Evolutionary conservation across 805 yeast genomes (phyloP), one percentile per base, ranked within the genome.

Genomic region (Teunomyces gatunensis): DNA sequence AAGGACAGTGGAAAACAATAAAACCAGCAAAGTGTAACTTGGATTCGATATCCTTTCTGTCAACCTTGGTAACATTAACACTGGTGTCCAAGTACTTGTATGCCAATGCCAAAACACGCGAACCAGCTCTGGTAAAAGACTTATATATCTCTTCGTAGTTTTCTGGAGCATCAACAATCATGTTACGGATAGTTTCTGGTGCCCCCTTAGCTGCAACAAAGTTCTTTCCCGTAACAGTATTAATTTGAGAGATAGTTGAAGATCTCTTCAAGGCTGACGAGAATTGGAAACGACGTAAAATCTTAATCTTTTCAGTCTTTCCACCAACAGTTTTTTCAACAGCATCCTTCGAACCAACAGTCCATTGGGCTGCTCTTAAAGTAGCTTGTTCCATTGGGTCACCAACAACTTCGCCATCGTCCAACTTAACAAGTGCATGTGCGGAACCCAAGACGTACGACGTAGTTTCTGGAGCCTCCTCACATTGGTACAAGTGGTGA

Each of bases 361-460:
- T 75, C 97, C 97, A 94, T 27, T 83, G 82, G 48, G 94, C 80
- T 36, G 96, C 92, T 55, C 83, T 84, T 57, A 94, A 75, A 45
- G 99, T 94, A 23, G 95, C 97, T 69, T 90, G 89, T 71, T 94
- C 99, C 98, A 94, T 92, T 53, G 99, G 97, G 63, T 94, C 99
- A 69, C 99, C 99, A 51, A 94, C 99, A 56, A 91, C 81, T 53
- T 94, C 98, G 58, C 98, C 99, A 64, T 91, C 96, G 59, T 94
- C 97, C 51, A 94, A 77, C 60, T 84, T 83, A 23, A 94, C 99
- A 54, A 94, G 78, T 25, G 99, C 98, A 67, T 94, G 99, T 30
- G 96, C 97, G 48, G 97, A 84, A 52, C 97, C 98, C 54, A 94
- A 78, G 33, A 88, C 89, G 51, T 79, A 75, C 35, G 82, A 73